Percentiles rank a stretch among this genome's conserved stretches.
These are phyloP conservation scores for Zygosaccharomyces pseudobailii DNA, from an alignment of 1,139 yeast species.

Conservation along the genomic window DNA sequence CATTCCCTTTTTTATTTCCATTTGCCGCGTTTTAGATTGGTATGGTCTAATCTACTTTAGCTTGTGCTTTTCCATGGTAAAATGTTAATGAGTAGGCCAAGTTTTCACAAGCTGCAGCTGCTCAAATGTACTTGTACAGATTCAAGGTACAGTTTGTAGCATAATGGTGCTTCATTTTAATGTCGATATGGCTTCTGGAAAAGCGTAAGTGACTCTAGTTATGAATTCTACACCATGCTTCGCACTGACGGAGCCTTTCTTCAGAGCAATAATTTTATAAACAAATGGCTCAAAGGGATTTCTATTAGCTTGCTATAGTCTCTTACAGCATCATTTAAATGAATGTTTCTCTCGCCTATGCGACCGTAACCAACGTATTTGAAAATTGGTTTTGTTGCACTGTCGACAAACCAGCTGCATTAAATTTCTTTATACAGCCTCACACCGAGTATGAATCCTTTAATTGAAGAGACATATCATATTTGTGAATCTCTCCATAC, in stretches of 20 bases:
- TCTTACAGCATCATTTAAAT: slow-evolving; percentile 87
- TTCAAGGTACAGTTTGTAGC: slow-evolving; percentile 90
- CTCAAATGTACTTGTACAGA: slow-evolving; percentile 75
- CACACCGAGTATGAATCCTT: slow-evolving; percentile 72
- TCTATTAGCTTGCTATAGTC: slow-evolving; percentile 74
- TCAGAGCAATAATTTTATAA: slow-evolving; percentile 78
- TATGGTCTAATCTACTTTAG: no score
- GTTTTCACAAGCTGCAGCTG: no score
- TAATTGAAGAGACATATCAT: slow-evolving; percentile 88
- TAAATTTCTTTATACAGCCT: slow-evolving; percentile 61
- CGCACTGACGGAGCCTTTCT: slow-evolving; percentile 85
- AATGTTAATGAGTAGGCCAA: no score
- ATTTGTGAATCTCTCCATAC: slow-evolving; percentile 93
- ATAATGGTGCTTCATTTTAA: slow-evolving; percentile 64
- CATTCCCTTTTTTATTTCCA: no score
- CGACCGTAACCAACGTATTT: slow-evolving; percentile 94
- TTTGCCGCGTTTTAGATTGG: no score
- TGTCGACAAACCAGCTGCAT: slow-evolving; percentile 59
- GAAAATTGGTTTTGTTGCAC: slow-evolving; percentile 60
- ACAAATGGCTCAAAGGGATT: slow-evolving; percentile 83
- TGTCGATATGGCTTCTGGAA: slow-evolving; percentile 66
- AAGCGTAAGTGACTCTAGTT: slow-evolving; percentile 84
- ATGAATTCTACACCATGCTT: slow-evolving; percentile 97
- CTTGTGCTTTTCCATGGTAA: no score
- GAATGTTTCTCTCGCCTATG: slow-evolving; percentile 93